Evolutionary conservation across 257 asterid genomes (phyloP).

Genomic region (Nicotiana attenuata): DNA sequence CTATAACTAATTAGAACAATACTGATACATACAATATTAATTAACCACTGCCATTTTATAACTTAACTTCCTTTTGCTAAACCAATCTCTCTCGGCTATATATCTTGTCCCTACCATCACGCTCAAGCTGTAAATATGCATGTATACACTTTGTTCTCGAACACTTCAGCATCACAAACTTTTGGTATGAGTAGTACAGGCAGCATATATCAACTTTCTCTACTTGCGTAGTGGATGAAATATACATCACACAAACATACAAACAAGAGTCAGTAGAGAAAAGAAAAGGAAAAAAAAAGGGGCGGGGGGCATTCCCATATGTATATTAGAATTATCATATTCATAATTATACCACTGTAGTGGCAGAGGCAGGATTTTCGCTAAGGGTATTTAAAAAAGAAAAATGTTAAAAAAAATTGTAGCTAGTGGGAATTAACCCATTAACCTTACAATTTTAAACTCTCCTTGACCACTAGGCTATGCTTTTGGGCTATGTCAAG

Average conservation of each 20-base stretch:
- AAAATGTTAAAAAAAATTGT: too few species aligned
- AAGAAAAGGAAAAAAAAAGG: background rate
- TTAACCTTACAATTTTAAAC: too few species aligned
- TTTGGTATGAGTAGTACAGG: background rate
- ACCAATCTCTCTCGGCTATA: background rate
- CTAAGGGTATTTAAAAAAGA: too few species aligned
- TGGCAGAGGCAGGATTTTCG: too few species aligned
- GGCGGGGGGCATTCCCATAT: background rate
- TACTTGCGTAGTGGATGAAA: background rate
- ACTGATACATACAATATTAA: background rate
- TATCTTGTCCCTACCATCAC: background rate
- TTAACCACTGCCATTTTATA: background rate
- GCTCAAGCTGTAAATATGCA: background rate
- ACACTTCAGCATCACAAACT: constrained; percentile 2
- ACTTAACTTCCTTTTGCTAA: background rate
- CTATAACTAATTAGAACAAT: background rate
- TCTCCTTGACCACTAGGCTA: too few species aligned
- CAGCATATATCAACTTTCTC: background rate
- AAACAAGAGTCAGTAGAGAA: background rate
- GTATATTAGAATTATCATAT: background rate
- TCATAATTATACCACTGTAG: background rate
- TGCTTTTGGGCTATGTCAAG: too few species aligned
- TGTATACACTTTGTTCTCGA: background rate
- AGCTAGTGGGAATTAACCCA: too few species aligned
- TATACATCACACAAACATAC: background rate